These are phyloP conservation scores for Entomophthora muscae DNA, from an alignment of 371 early-diverging fungal species.

Conservation along the genomic window DNA sequence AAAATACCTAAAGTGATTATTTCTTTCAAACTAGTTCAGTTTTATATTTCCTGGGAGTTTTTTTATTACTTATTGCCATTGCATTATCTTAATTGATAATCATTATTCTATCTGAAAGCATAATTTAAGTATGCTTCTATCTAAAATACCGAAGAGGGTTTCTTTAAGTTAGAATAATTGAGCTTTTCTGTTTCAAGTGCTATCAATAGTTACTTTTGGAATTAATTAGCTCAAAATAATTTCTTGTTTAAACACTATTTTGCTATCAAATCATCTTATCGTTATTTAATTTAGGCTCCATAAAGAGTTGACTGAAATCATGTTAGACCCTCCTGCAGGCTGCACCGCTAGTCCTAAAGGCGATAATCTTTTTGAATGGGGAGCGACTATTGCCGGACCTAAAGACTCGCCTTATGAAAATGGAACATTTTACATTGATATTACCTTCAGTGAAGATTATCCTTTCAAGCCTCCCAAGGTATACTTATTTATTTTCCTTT, in stretches of 20 bases:
- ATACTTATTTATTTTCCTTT: conserved; percentile 1
- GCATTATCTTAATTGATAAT: neutral
- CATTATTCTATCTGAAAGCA: neutral
- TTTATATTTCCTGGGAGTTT: neutral
- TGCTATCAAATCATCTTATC: neutral
- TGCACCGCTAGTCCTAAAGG: conserved; percentile 94
- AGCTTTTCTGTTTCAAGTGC: neutral
- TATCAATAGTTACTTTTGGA: neutral
- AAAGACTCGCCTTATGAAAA: conserved; percentile 55
- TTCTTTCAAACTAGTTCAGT: neutral
- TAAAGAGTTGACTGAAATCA: conserved; percentile 89
- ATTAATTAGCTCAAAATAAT: neutral
- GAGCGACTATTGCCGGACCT: conserved; percentile 86
- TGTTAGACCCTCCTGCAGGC: conserved; percentile 84
- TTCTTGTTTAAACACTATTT: neutral
- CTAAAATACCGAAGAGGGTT: neutral
- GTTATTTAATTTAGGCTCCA: conserved; percentile 42
- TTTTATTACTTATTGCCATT: neutral
- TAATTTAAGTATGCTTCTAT: neutral
- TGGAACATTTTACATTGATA: conserved; percentile 65
- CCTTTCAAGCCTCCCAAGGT: conserved; percentile 90
- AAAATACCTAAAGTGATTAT: neutral
- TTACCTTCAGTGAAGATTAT: conserved; percentile 71
- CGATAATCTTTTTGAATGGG: conserved; percentile 92
- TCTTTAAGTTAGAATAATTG: neutral